Conservation (phyloP, 169 alveolate genomes). For the Plasmodium falciparum region DNA sequence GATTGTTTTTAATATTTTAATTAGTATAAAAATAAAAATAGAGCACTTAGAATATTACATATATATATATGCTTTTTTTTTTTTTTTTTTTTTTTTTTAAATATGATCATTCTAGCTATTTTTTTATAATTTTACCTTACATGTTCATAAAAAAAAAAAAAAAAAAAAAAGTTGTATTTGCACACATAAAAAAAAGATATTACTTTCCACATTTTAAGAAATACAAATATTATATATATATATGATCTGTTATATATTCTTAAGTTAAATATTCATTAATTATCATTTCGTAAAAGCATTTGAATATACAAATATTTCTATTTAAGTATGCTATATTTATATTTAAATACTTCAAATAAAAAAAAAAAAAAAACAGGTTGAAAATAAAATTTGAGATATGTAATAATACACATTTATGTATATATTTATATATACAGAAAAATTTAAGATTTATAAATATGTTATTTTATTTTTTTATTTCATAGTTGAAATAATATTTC, state of each 20-base stretch:
- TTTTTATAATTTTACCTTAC: no score
- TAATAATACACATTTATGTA: neutral
- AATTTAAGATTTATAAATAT: neutral
- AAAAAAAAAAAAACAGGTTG: no score
- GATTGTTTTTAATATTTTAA: no score
- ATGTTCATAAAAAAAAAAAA: slow-evolving; percentile 3
- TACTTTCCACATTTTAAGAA: slow-evolving; percentile 2
- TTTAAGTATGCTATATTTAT: neutral
- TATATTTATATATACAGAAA: neutral
- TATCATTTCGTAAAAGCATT: neutral
- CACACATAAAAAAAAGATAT: slow-evolving; percentile 8
- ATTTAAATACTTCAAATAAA: no score
- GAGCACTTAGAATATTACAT: no score
- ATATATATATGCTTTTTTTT: no score
- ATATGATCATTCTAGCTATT: no score
- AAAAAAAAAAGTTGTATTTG: neutral
- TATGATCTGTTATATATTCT: no score
- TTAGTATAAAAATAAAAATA: no score
- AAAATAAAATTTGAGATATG: neutral
- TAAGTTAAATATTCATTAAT: no score
- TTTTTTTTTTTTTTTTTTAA: no score
- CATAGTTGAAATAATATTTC: slow-evolving; percentile 26
- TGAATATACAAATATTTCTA: neutral
- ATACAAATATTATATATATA: neutral
- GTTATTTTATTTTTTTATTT: slow-evolving; percentile 15